Conservation (phyloP, 2,329 filamentous ascomycete species). For the Westerdykella ornata region DNA sequence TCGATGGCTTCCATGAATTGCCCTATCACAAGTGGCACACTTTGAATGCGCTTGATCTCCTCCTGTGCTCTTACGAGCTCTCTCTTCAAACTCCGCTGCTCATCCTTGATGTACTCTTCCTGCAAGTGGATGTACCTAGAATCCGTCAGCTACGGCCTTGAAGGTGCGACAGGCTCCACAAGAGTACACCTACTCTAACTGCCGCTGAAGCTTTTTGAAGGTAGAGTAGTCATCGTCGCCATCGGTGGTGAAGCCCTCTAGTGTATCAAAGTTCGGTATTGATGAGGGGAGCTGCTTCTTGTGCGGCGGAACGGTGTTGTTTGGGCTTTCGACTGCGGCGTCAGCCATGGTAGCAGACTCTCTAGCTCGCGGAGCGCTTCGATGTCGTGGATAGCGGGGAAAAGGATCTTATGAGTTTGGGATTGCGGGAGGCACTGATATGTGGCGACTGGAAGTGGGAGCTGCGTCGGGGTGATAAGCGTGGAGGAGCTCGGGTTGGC, state of each 20-base stretch:
- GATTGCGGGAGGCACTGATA: not conserved
- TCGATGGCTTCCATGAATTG: slow-evolving; percentile 99
- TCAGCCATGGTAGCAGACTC: slow-evolving; percentile 61
- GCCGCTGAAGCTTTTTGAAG: slow-evolving; percentile 92
- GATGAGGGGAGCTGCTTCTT: slow-evolving; percentile 72
- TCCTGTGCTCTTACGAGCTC: slow-evolving; percentile 96
- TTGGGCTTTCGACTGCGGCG: slow-evolving; percentile 74
- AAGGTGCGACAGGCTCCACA: not conserved
- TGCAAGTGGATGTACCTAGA: slow-evolving; percentile 86
- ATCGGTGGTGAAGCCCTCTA: slow-evolving; percentile 76
- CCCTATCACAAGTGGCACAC: slow-evolving; percentile 92
- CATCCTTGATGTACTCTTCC: slow-evolving; percentile 99
- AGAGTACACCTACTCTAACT: slow-evolving; percentile 67
- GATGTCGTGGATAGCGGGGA: not conserved
- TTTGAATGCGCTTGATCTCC: slow-evolving; percentile 99
- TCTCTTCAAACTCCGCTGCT: slow-evolving; percentile 94
- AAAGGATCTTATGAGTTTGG: not conserved
- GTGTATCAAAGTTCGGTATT: slow-evolving; percentile 83
- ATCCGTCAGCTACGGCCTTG: slow-evolving; percentile 20
- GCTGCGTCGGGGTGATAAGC: not conserved
- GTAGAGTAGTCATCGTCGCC: slow-evolving; percentile 88
- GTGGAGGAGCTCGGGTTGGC: not conserved
- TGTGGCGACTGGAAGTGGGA: not conserved
- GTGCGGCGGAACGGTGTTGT: slow-evolving; percentile 66
- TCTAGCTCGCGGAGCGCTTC: not conserved